A percentile compares a stretch with the other conserved stretches of the same genome.
Conservation (phyloP, 139 green algal genomes). For the Volvox africanus region DNA sequence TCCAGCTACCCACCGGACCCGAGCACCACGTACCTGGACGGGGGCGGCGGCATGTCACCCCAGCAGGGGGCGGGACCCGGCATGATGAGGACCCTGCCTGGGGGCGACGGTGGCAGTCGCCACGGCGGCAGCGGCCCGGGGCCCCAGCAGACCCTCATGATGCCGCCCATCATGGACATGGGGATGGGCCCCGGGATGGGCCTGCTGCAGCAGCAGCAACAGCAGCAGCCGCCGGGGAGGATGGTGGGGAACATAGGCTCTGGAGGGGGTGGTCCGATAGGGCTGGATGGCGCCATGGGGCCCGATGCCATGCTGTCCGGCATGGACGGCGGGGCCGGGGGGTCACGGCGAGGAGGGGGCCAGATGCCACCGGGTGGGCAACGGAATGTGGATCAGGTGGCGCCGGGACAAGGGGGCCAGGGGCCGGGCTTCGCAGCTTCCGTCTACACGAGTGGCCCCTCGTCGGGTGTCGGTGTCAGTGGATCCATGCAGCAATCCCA, state of each 20-base stretch:
- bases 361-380: no score
- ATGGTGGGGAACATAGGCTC: not conserved
- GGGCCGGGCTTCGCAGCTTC: no score
- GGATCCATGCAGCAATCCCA: not conserved
- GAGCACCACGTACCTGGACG: slow-evolving; percentile 33
- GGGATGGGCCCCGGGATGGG: not conserved
- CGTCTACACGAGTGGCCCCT: no score
- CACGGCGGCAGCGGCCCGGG: not conserved
- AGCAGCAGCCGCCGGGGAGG: not conserved
- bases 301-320: not conserved
- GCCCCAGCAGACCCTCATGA: not conserved
- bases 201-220: not conserved
- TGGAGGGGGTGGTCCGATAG: not conserved
- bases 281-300: not conserved
- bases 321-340: no score
- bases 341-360: no score
- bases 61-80: not conserved
- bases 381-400: no score
- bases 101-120: not conserved
- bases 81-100: not conserved
- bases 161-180: slow-evolving; percentile 28
- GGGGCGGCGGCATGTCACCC: slow-evolving; percentile 8
- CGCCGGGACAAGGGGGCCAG: no score
- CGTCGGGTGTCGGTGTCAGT: not conserved
- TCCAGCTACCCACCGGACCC: slow-evolving; percentile 8